A percentile compares a stretch with the other conserved stretches of the same genome.
These are phyloP conservation scores for Rhytidiadelphus loreus DNA, from an alignment of 225 moss, liverwort and hornwort genomes.

Conservation along the genomic window DNA sequence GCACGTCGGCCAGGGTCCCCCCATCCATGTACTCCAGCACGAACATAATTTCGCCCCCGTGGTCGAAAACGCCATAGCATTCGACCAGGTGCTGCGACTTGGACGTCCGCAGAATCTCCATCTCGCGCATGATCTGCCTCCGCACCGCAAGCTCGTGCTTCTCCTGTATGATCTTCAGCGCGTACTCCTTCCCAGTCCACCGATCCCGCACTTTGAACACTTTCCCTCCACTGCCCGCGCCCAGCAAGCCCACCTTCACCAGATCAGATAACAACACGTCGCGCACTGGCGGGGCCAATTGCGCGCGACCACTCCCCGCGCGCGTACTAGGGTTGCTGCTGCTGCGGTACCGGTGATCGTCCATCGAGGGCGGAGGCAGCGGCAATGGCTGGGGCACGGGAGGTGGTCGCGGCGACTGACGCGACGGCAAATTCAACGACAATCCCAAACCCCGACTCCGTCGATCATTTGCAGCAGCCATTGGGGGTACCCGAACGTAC, in stretches of 20 bases:
- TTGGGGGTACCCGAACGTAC: background rate
- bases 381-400: conserved; percentile 75
- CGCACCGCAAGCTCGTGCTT: conserved; percentile 75
- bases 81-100: conserved; percentile 76
- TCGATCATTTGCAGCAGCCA: conserved; percentile 59
- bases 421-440: conserved; percentile 67
- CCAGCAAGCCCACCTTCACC: conserved; percentile 48
- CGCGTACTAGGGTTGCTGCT: conserved; percentile 13
- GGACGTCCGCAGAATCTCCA: conserved; percentile 78
- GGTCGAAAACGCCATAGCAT: conserved; percentile 81
- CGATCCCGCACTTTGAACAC: conserved; percentile 88
- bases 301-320: conserved; percentile 1
- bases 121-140: conserved; percentile 86
- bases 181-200: conserved; percentile 62
- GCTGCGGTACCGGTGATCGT: conserved; percentile 14
- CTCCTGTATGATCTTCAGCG: conserved; percentile 92
- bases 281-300: conserved; percentile 4
- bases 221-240: conserved; percentile 84
- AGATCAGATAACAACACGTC: conserved; percentile 68
- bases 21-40: conserved; percentile 93
- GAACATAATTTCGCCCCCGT: conserved; percentile 73
- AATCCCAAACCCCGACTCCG: conserved; percentile 50
- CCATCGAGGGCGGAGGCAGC: conserved; percentile 49
- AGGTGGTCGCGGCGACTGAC: conserved; percentile 31
- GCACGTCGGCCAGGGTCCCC: conserved; percentile 80